Evolutionary conservation across 352 stramenopile species (phyloP).

Genomic region (Peronospora destructor): DNA sequence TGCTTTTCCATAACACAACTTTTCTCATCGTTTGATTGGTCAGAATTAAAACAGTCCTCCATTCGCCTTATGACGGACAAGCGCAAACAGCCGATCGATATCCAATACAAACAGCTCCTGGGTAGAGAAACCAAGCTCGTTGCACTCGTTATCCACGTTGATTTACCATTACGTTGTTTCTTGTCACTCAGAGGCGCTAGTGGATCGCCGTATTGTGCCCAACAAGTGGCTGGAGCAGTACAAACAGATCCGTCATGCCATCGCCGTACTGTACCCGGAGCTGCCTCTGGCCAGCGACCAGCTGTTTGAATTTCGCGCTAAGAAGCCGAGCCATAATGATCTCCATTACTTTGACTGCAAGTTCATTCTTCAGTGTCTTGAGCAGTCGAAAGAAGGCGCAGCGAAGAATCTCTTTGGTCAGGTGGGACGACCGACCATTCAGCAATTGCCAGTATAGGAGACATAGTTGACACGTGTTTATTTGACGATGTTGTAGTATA

Average conservation of each 20-base stretch:
- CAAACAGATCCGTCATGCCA: conserved; percentile 50
- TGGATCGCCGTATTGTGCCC: conserved; percentile 66
- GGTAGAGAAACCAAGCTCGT: conserved; percentile 26
- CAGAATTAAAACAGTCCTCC: neutral
- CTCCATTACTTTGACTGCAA: conserved; percentile 80
- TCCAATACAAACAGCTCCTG: conserved; percentile 73
- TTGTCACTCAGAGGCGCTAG: conserved; percentile 43
- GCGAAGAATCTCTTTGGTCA: conserved; percentile 76
- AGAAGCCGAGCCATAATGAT: conserved; percentile 47
- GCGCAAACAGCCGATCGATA: conserved; percentile 65
- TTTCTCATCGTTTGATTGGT: conserved; percentile 5
- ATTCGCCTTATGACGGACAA: conserved; percentile 40
- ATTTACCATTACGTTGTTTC: neutral
- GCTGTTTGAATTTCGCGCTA: conserved; percentile 39
- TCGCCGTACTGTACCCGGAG: conserved; percentile 44
- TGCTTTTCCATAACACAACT: too few species aligned
- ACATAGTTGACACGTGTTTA: neutral
- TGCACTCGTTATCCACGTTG: too few species aligned
- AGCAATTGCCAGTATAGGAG: neutral
- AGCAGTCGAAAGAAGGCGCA: conserved; percentile 50
- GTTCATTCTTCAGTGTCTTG: conserved; percentile 46
- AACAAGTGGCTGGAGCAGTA: conserved; percentile 67
- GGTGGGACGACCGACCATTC: conserved; percentile 15
- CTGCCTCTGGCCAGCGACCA: conserved; percentile 42
- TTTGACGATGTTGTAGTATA: conserved; percentile 36